Conservation (phyloP, 805 yeast species). For the Kluyveromyces siamensis region DNA sequence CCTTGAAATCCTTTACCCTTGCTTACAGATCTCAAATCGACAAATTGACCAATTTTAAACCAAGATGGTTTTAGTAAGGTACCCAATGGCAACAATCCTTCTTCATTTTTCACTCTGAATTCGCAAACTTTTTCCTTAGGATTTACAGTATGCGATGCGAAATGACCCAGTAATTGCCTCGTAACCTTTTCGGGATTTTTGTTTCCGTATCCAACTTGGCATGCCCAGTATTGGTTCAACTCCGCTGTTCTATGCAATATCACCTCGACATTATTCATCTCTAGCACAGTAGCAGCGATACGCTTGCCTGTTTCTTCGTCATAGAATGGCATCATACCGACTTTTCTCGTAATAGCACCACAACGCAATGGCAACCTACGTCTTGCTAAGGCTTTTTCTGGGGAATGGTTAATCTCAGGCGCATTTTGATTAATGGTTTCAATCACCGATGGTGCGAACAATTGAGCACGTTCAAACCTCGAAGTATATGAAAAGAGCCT, state of each 20-base stretch:
- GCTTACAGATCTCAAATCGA: slow-evolving; percentile 68
- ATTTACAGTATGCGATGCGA: slow-evolving; percentile 67
- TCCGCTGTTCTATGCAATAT: slow-evolving; percentile 57
- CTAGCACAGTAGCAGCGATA: slow-evolving; percentile 78
- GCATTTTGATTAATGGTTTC: slow-evolving; percentile 31
- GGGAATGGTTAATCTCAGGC: slow-evolving; percentile 48
- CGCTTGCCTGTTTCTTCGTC: slow-evolving; percentile 56
- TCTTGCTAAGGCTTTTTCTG: slow-evolving; percentile 60
- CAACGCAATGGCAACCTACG: slow-evolving; percentile 68
- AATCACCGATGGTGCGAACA: slow-evolving; percentile 30
- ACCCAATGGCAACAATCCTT: slow-evolving; percentile 67
- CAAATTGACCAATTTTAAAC: slow-evolving; percentile 72
- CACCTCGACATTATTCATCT: slow-evolving; percentile 84
- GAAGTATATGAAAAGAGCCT: neutral
- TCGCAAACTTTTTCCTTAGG: slow-evolving; percentile 74
- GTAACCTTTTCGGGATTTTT: slow-evolving; percentile 53
- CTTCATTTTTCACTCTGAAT: slow-evolving; percentile 62
- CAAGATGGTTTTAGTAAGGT: slow-evolving; percentile 74
- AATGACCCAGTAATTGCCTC: slow-evolving; percentile 64
- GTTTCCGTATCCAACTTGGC: slow-evolving; percentile 78
- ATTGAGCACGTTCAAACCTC: slow-evolving; percentile 21
- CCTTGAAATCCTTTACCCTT: slow-evolving; percentile 98
- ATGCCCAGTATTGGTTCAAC: slow-evolving; percentile 77
- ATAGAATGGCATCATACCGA: slow-evolving; percentile 86
- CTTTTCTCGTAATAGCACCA: slow-evolving; percentile 75